Percentiles rank a stretch among this genome's conserved stretches.
These are phyloP conservation scores for Trametes maxima DNA, from an alignment of 768 basidiomycete genomes.

Conservation along the genomic window DNA sequence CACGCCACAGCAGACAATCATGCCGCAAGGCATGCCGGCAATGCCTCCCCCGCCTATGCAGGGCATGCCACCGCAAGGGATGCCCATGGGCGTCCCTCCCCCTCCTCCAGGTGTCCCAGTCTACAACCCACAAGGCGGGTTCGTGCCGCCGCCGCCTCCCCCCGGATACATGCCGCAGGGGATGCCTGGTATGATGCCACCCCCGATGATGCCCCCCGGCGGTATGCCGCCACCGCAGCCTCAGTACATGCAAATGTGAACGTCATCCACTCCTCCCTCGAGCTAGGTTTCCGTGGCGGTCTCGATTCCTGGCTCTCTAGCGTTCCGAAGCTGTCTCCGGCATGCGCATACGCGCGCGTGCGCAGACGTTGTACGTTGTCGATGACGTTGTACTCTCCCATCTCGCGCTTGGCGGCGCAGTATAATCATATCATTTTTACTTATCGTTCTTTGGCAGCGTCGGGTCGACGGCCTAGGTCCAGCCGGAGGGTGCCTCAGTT, in stretches of 20 bases:
- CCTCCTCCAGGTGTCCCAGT: conserved; percentile 46
- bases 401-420: not conserved
- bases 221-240: conserved; percentile 18
- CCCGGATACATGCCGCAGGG: conserved; percentile 58
- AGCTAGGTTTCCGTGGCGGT: not conserved
- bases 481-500: not conserved
- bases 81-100: conserved; percentile 44
- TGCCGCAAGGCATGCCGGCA: conserved; percentile 42
- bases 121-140: conserved; percentile 43
- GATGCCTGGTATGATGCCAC: conserved; percentile 51
- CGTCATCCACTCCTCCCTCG: not conserved
- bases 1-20: conserved; percentile 68
- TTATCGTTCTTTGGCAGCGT: not conserved
- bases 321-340: not conserved
- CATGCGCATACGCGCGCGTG: not conserved
- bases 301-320: not conserved
- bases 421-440: conserved; percentile 5
- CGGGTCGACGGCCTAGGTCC: not conserved
- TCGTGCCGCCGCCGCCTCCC: conserved; percentile 65
- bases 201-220: conserved; percentile 34
- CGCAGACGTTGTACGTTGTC: conserved; percentile 19
- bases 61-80: conserved; percentile 36
- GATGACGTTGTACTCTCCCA: conserved; percentile 12
- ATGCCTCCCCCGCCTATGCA: conserved; percentile 30
- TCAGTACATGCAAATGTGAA: conserved; percentile 18